These are phyloP conservation scores for Pneumocystis oryctolagi DNA, from an alignment of 1,139 yeast genomes.

Conservation along the genomic window DNA sequence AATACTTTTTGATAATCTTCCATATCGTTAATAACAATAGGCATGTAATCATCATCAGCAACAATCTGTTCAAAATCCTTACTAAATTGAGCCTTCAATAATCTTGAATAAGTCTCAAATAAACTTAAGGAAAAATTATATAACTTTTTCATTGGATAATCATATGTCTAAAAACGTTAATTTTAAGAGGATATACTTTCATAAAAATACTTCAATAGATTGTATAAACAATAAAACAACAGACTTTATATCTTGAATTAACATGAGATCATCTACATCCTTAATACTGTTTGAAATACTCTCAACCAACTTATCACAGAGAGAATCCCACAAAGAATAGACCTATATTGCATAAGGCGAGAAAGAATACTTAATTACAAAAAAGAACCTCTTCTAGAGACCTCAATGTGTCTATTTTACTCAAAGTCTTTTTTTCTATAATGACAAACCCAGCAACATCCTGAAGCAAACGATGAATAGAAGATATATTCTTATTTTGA, in stretches of 20 bases:
- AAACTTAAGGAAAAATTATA: constrained; percentile 47
- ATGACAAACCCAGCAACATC: constrained; percentile 65
- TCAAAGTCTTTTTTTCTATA: constrained; percentile 53
- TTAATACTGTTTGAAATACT: constrained; percentile 20
- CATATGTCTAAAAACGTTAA: constrained; percentile 30
- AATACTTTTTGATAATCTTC: constrained; percentile 49
- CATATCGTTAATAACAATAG: constrained; percentile 50
- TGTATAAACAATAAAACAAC: constrained; percentile 60
- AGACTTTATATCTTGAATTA: constrained; percentile 36
- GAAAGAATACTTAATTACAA: background rate
- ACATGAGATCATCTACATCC: constrained; percentile 23
- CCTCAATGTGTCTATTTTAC: constrained; percentile 34
- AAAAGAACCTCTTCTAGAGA: constrained; percentile 28
- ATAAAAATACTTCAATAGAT: constrained; percentile 38
- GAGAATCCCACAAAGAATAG: constrained; percentile 66
- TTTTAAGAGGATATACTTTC: background rate
- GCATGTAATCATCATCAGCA: constrained; percentile 78
- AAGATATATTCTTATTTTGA: constrained; percentile 20
- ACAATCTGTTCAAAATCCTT: constrained; percentile 47
- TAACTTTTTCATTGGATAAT: constrained; percentile 44
- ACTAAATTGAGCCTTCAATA: constrained; percentile 43
- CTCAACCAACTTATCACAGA: constrained; percentile 27
- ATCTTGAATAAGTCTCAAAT: constrained; percentile 46
- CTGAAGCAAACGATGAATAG: constrained; percentile 41
- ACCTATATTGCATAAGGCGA: background rate